Evolutionary conservation across 78 protist species (phyloP).

Genomic region (Protostelium mycophagum): DNA sequence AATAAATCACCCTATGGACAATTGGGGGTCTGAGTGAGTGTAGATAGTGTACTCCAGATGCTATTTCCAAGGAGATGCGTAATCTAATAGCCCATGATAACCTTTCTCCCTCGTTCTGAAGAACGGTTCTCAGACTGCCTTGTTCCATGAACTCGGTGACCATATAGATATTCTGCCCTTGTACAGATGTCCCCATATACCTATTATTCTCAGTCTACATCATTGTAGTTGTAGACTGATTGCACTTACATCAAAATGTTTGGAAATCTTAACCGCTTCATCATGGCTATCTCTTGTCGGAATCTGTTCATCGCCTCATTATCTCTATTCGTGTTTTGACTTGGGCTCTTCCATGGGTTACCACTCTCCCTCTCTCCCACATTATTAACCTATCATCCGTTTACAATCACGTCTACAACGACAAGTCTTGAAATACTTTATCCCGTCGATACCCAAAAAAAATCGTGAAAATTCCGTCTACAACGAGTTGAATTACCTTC

Average conservation of each 20-base stretch:
- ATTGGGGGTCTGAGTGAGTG: conserved; percentile 48
- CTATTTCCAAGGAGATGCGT: conserved; percentile 44
- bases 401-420: too few relatives aligned
- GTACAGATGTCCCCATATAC: background rate
- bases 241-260: background rate
- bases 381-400: too few relatives aligned
- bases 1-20: conserved; percentile 33
- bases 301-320: background rate
- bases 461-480: background rate
- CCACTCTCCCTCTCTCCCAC: too few relatives aligned
- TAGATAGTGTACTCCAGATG: conserved; percentile 37
- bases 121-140: background rate
- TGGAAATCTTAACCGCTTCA: background rate
- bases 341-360: background rate
- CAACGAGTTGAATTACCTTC: background rate
- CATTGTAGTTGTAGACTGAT: background rate
- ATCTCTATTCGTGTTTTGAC: background rate
- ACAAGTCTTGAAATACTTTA: too few relatives aligned
- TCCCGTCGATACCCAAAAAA: background rate
- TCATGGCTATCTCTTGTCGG: background rate
- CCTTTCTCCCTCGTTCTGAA: background rate
- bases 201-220: background rate
- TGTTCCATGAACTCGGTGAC: background rate
- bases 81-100: background rate
- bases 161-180: background rate